Evolutionary conservation across 2,329 filamentous ascomycete species (phyloP).

Genomic region (Ceratocystis huliohia): DNA sequence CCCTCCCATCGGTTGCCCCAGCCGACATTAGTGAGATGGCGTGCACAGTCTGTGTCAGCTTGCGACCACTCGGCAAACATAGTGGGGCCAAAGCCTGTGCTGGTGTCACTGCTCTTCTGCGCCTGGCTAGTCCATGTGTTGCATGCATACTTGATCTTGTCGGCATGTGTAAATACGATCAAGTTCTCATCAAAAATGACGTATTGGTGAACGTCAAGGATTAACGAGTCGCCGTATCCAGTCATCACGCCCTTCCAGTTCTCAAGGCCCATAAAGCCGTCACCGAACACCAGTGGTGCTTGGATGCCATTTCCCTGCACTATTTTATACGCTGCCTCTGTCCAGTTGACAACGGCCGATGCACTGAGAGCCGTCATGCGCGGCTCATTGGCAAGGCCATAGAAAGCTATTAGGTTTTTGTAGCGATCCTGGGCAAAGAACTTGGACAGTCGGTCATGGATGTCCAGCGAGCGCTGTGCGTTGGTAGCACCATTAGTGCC

Average conservation of each 20-base stretch:
- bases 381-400: conserved; percentile 90
- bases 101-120: conserved; percentile 54
- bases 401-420: conserved; percentile 81
- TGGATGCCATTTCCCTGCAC: conserved; percentile 66
- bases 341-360: conserved; percentile 65
- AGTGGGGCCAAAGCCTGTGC: conserved; percentile 79
- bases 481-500: conserved; percentile 74
- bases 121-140: conserved; percentile 74
- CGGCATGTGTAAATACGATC: conserved; percentile 65
- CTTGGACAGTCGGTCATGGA: conserved; percentile 73
- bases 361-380: conserved; percentile 64
- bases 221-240: conserved; percentile 50
- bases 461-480: conserved; percentile 66
- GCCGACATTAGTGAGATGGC: conserved; percentile 77
- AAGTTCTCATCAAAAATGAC: conserved; percentile 92
- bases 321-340: conserved; percentile 54
- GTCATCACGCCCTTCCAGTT: conserved; percentile 84
- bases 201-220: conserved; percentile 97
- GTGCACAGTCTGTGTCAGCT: conserved; percentile 88
- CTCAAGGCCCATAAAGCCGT: conserved; percentile 81
- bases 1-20: conserved; percentile 87
- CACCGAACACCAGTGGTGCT: conserved; percentile 69
- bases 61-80: conserved; percentile 96
- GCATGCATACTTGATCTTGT: conserved; percentile 81
- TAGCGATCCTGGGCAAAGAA: conserved; percentile 94